These are phyloP conservation scores for Globisporangium parvum DNA, from an alignment of 352 stramenopile genomes.

Conservation along the genomic window DNA sequence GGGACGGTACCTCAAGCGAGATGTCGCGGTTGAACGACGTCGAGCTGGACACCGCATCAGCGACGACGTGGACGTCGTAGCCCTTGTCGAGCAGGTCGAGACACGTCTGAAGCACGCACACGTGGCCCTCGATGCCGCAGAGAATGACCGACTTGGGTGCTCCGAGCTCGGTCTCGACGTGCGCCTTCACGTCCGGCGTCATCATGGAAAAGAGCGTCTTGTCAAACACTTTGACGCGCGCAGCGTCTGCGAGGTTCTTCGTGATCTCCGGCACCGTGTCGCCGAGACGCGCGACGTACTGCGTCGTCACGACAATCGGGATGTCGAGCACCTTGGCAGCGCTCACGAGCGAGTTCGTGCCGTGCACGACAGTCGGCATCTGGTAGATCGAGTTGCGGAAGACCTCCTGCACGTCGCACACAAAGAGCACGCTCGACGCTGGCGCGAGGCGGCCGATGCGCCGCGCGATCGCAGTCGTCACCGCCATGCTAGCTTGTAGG, in stretches of 20 bases:
- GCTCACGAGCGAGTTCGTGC: constrained; percentile 65
- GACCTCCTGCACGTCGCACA: constrained; percentile 97
- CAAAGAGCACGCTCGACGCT: constrained; percentile 84
- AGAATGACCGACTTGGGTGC: constrained; percentile 86
- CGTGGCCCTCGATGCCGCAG: constrained; percentile 96
- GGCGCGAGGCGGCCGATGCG: constrained; percentile 48
- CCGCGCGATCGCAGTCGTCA: neutral
- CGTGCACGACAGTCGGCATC: constrained; percentile 87
- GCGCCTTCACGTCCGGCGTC: constrained; percentile 86
- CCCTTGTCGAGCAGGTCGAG: constrained; percentile 94
- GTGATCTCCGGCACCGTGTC: constrained; percentile 78
- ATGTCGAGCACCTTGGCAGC: constrained; percentile 86
- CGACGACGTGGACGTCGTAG: constrained; percentile 96
- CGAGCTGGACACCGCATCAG: constrained; percentile 92
- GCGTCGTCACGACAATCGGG: constrained; percentile 93
- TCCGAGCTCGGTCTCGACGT: constrained; percentile 50
- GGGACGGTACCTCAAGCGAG: constrained; percentile 67
- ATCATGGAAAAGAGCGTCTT: constrained; percentile 99
- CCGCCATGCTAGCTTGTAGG: neutral
- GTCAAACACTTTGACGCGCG: constrained; percentile 83
- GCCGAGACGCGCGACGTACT: constrained; percentile 95
- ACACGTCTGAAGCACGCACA: constrained; percentile 95
- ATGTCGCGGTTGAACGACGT: constrained; percentile 88
- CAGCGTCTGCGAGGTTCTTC: constrained; percentile 35
- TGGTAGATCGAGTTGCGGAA: constrained; percentile 93